Conservation (phyloP, 306 rosid species). For the Inga leiocalycina region DNA sequence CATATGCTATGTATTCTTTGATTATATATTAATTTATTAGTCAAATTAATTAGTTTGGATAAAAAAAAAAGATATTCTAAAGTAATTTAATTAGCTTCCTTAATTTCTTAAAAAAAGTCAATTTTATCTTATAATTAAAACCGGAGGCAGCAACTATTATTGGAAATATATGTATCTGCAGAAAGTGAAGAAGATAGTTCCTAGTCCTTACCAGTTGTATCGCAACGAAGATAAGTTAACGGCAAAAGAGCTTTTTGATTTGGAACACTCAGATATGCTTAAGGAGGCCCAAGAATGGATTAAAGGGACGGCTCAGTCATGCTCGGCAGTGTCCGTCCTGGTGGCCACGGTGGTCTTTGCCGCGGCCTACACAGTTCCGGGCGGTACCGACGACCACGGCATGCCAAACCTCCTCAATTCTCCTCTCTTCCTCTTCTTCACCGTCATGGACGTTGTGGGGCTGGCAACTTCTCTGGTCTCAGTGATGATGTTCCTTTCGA, state of each 20-base stretch:
- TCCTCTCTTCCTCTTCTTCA: slow-evolving; percentile 39
- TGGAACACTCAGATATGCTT: not conserved
- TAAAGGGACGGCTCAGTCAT: slow-evolving; percentile 19
- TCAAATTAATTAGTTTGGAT: too few relatives aligned
- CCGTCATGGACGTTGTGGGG: slow-evolving; percentile 31
- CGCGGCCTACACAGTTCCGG: slow-evolving; percentile 29
- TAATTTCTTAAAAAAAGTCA: too few relatives aligned
- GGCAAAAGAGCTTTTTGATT: slow-evolving; percentile 23
- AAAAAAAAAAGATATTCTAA: too few relatives aligned
- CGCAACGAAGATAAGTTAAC: not conserved
- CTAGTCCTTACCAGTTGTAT: not conserved
- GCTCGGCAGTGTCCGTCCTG: slow-evolving; percentile 33
- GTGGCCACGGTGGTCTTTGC: slow-evolving; percentile 39
- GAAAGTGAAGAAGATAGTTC: slow-evolving; percentile 17
- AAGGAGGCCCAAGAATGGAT: slow-evolving; percentile 24
- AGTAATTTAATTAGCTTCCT: too few relatives aligned
- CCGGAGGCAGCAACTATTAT: not conserved
- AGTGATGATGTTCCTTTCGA: slow-evolving; percentile 42
- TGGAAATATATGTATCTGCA: not conserved
- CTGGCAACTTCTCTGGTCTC: slow-evolving; percentile 35
- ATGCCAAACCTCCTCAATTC: not conserved
- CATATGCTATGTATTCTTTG: too few relatives aligned
- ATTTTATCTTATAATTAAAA: too few relatives aligned
- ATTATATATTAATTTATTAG: too few relatives aligned
- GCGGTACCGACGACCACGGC: slow-evolving; percentile 14